Percentiles rank a stretch among this genome's conserved stretches.
Conservation (phyloP, 2,329 filamentous ascomycete species). For the Thelonectria rubi region DNA sequence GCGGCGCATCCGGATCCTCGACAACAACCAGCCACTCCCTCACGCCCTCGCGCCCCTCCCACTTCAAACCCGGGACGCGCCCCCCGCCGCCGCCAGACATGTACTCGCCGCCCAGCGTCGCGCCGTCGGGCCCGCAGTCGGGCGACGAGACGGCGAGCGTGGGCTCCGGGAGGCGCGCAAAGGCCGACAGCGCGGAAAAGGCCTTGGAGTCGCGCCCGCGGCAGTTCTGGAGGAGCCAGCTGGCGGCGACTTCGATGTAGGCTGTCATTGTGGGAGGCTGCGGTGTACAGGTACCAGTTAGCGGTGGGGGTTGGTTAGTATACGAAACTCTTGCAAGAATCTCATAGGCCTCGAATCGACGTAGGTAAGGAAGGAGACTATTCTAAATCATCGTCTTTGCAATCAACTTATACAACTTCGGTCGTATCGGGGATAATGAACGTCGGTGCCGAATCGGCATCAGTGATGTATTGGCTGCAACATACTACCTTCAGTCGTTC, state of each 20-base stretch:
- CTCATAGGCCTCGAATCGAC: too few relatives aligned
- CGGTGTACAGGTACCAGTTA: too few relatives aligned
- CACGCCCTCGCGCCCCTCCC: slow-evolving; percentile 49
- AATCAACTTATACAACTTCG: slow-evolving; percentile 3
- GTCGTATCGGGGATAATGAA: slow-evolving; percentile 32
- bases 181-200: slow-evolving; percentile 50
- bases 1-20: slow-evolving; percentile 58
- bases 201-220: slow-evolving; percentile 51
- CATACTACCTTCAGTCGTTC: background rate
- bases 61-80: slow-evolving; percentile 52
- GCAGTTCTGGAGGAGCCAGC: slow-evolving; percentile 52
- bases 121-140: slow-evolving; percentile 51
- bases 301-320: too few relatives aligned
- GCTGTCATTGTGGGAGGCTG: slow-evolving; percentile 35
- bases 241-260: slow-evolving; percentile 48
- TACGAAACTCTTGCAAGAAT: too few relatives aligned
- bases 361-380: too few relatives aligned
- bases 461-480: background rate
- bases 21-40: slow-evolving; percentile 57
- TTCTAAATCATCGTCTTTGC: too few relatives aligned
- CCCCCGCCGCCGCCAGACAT: slow-evolving; percentile 52
- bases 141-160: slow-evolving; percentile 52
- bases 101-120: slow-evolving; percentile 49
- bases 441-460: slow-evolving; percentile 38
- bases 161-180: slow-evolving; percentile 45